Evolutionary conservation across 1,284 basidiomycete genomes (phyloP), one percentile per base, ranked within the genome.

Genomic region (Cystobasidium sp.): DNA sequence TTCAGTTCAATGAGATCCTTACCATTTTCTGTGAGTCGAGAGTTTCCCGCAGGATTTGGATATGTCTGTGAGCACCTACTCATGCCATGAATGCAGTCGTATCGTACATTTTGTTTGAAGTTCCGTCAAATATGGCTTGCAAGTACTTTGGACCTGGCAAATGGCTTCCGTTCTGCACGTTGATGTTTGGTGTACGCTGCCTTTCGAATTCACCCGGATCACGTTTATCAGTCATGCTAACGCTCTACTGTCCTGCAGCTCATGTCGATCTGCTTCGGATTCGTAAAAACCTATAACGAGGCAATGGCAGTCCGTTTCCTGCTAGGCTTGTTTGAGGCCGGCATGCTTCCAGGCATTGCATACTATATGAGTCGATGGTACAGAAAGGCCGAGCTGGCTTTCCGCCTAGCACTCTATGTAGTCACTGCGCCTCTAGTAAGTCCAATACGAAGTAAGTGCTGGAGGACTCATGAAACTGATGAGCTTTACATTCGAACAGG

Each of bases 81-180:
- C 6, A n/a, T 39, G 6, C 3, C 41, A 20, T 18, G 0, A 49
- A n/a, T 39, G 20, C 18, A 49, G 51, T 75, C 70, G 86, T 87
- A 10, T 88, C 88, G 0, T 89, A 89, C 77, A 87, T 88, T 53
- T 79, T 82, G 20, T 79, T 78, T 31, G 88, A 89, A 76, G 79
- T 89, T 16, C 88, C 88, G 3, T 86, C 86, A 8, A 89, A 88
- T 77, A 80, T 89, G 55, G 75, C 88, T 51, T 76, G 83, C 37
- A 78, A 88, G 86, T 81, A 81, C 61, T 81, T 89, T 8, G 88
- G 88, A 1, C 87, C 88, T 7, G 76, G 75, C 12, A 53, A 55
- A 39, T 78, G 72, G 55, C 71, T 82, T n/a, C 81, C 82, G n/a
- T 24, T 74, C 37, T 78, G 79, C 70, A 76, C 79, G 0, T 75